Evolutionary conservation across 73 alveolate genomes (phyloP).

Genomic region (Urostyla sp.): DNA sequence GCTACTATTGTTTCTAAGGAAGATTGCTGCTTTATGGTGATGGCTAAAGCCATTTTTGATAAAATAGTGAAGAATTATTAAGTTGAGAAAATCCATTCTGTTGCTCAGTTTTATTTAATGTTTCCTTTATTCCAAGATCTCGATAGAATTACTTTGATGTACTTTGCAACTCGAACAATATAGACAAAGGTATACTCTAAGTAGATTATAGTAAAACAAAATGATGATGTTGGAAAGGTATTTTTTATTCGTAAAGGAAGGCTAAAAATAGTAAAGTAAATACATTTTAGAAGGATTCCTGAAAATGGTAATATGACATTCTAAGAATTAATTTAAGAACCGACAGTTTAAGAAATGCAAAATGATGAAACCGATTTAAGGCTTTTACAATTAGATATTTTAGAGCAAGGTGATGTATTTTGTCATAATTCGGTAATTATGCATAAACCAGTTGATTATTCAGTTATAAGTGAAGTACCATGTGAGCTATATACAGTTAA

Average conservation of each 20-base stretch:
- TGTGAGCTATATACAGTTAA: conserved; percentile 41
- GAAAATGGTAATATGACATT: conserved; percentile 34
- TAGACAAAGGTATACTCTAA: conserved; percentile 17
- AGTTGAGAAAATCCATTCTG: conserved; percentile 49
- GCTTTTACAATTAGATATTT: conserved; percentile 25
- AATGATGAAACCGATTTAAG: not conserved
- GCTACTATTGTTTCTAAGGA: conserved; percentile 37
- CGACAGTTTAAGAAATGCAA: not conserved
- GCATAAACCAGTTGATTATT: conserved; percentile 33
- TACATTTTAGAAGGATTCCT: conserved; percentile 38
- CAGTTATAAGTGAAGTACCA: conserved; percentile 45
- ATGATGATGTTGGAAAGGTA: conserved; percentile 51
- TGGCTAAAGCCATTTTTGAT: conserved; percentile 32
- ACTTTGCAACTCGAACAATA: conserved; percentile 46
- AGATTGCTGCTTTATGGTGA: conserved; percentile 31
- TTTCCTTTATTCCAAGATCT: conserved; percentile 48
- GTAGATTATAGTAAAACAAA: conserved; percentile 28
- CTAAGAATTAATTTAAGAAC: conserved; percentile 30
- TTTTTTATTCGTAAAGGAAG: conserved; percentile 33
- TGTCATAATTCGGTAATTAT: conserved; percentile 38
- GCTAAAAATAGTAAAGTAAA: conserved; percentile 29
- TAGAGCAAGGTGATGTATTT: conserved; percentile 47
- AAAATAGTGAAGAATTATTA: conserved; percentile 26
- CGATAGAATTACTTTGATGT: conserved; percentile 28
- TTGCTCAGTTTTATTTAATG: conserved; percentile 34